Base-by-base conservation (phyloP, 2,329 filamentous ascomycete species). In the Paraphoma sp. region DNA sequence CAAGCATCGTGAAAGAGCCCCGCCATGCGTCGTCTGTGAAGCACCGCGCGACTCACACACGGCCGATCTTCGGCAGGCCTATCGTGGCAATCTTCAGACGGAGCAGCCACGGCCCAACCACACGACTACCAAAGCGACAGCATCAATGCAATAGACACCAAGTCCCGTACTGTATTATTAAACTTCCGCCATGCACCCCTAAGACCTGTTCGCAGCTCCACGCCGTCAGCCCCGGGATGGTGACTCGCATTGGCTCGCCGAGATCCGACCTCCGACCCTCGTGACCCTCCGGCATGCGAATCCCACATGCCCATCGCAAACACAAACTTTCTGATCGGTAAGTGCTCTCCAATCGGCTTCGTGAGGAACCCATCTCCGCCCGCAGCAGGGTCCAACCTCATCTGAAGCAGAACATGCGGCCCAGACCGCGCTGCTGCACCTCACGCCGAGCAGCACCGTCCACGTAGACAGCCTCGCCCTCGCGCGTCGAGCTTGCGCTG, bases 391-490 rank as follows among this genome's bases (percentile, higher is more conserved):
- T 53, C 56, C 42, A 14, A 36, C 48, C 11, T 65, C 64, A 66
- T 44, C 62, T 57, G 51, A 69, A 72, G 52, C 68, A 67, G 41
- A 72, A 70, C 64, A 76, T 68, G 17, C 71, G 67, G 30, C 75
- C 75, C 45, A 79, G 62, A 1, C 77, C 78, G 53, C 78, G 68
- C 68, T 80, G 75, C 64, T 77, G 72, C 28, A 75, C 61, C 65
- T 79, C 78, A 45, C 78, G 71, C 56, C 73, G 67, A 28, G 77
- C 78, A 42, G 77, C 78, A 16, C 77, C 76, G 55, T 80, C 78
- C 28, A 77, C 53, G 44, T 73, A 71, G 1, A 61, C 87, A 51
- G 84, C 86, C 76, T 89, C 87, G 67, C 88, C 85, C 53, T 73
- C 73, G 50, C 61, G 67, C 12, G 67, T 70, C 50, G 69, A 73